Percentiles rank a stretch among this genome's conserved stretches.
phyloP scores from a whole-genome alignment of 2,329 filamentous ascomycete species.

The Colletotrichum sp. region DNA sequence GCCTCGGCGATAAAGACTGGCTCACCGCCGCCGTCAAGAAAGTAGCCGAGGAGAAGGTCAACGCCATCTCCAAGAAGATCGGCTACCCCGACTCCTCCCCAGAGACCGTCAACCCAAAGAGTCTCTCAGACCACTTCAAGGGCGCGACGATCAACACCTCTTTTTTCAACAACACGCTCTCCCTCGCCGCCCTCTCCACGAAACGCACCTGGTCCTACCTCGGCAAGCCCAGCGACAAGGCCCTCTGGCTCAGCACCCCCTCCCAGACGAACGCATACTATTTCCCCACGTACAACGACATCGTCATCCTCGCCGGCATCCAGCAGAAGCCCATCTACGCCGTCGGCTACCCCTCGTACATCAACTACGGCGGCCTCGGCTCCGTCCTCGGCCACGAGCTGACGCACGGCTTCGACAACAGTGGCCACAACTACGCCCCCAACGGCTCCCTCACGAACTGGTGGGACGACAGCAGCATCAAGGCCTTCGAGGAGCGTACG shows the following conservation, averaged over 20 bases:
- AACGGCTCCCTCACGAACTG: slow-evolving; percentile 68
- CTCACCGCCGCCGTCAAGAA: slow-evolving; percentile 66
- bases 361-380: slow-evolving; percentile 71
- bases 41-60: slow-evolving; percentile 66
- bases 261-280: slow-evolving; percentile 70
- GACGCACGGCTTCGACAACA: slow-evolving; percentile 72
- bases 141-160: slow-evolving; percentile 53
- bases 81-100: slow-evolving; percentile 68
- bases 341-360: slow-evolving; percentile 64
- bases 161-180: slow-evolving; percentile 63
- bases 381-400: slow-evolving; percentile 71
- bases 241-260: slow-evolving; percentile 64
- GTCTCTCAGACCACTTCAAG: slow-evolving; percentile 61
- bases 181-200: slow-evolving; percentile 51
- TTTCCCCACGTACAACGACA: slow-evolving; percentile 67
- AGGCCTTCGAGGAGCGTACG: slow-evolving; percentile 61
- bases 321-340: slow-evolving; percentile 70
- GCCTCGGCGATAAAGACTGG: slow-evolving; percentile 64
- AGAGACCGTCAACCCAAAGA: slow-evolving; percentile 61
- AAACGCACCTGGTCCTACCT: slow-evolving; percentile 59
- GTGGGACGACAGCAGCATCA: slow-evolving; percentile 66
- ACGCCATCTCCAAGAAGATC: slow-evolving; percentile 71
- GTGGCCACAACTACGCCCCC: slow-evolving; percentile 67
- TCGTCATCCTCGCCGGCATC: slow-evolving; percentile 71
- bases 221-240: slow-evolving; percentile 62